Conservation (phyloP, 177 flowering plant species). For the Telopea speciosissima region DNA sequence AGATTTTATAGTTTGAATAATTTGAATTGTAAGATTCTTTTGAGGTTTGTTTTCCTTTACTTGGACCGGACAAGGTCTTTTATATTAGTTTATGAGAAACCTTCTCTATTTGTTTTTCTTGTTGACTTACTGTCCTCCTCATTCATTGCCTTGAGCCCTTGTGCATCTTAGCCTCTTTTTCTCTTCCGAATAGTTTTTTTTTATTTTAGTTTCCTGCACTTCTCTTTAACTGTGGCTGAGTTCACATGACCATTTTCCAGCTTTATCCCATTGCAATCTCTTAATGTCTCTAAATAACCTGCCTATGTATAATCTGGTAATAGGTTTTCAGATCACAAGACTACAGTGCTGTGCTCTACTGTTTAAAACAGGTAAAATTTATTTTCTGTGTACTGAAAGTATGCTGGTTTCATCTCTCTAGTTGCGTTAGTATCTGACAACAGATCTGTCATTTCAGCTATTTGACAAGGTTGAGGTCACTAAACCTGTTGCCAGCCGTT, state of each 20-base stretch:
- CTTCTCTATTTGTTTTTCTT: too few relatives aligned
- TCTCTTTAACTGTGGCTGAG: background rate
- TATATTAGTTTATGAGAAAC: too few relatives aligned
- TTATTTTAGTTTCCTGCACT: background rate
- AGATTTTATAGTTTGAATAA: too few relatives aligned
- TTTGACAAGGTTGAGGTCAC: constrained; percentile 92
- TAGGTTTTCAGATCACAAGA: constrained; percentile 98
- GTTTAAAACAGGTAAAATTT: constrained; percentile 67
- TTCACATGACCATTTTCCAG: background rate
- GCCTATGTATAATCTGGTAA: constrained; percentile 5
- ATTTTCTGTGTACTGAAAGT: background rate
- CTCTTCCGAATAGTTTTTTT: too few relatives aligned
- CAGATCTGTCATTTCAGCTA: constrained; percentile 43
- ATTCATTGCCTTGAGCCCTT: background rate
- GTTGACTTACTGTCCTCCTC: background rate
- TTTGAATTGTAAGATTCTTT: too few relatives aligned
- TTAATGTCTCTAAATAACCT: background rate
- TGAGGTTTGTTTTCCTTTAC: too few relatives aligned
- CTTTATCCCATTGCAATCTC: background rate
- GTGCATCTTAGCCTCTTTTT: background rate
- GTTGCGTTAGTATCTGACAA: constrained; percentile 8
- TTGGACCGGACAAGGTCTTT: too few relatives aligned
- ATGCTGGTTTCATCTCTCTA: background rate
- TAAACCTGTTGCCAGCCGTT: constrained; percentile 88
- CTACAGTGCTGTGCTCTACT: constrained; percentile 72